These are phyloP conservation scores for Solanum clarkiae DNA, from an alignment of 257 asterid genomes.

Conservation along the genomic window DNA sequence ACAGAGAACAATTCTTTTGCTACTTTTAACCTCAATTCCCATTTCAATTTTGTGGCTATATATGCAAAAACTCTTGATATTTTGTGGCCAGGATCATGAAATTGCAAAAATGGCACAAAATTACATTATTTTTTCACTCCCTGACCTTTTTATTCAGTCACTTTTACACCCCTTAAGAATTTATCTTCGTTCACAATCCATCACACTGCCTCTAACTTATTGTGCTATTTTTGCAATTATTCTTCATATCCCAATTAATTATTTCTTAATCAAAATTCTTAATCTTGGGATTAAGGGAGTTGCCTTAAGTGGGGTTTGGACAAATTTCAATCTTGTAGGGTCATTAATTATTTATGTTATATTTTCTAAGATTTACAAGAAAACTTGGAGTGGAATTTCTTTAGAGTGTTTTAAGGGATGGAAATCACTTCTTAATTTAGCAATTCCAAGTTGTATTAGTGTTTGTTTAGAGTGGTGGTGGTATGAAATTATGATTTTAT, in stretches of 20 bases:
- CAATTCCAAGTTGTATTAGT: constrained; percentile 27
- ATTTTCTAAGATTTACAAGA: constrained; percentile 1
- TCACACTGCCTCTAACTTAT: constrained; percentile 25
- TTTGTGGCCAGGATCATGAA: constrained; percentile 22
- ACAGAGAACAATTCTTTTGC: constrained; percentile 20
- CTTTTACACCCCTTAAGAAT: constrained; percentile 25
- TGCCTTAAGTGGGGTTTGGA: constrained; percentile 24
- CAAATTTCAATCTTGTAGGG: constrained; percentile 22
- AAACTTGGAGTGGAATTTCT: constrained; percentile 22
- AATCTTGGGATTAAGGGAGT: constrained; percentile 26
- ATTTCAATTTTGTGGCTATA: constrained; percentile 19
- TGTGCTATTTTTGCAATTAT: constrained; percentile 18
- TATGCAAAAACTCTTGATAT: constrained; percentile 15
- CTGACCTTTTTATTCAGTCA: constrained; percentile 19
- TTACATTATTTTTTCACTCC: constrained; percentile 18
- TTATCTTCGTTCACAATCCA: constrained; percentile 26
- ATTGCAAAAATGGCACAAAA: constrained; percentile 19
- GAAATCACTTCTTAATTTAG: constrained; percentile 13
- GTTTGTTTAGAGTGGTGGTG: constrained; percentile 41
- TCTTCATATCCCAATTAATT: constrained; percentile 21
- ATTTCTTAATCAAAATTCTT: constrained; percentile 12
- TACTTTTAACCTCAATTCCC: constrained; percentile 16
- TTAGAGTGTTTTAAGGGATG: constrained; percentile 11
- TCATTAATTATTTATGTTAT: constrained; percentile 7
- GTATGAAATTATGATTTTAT: constrained; percentile 30